Evolutionary conservation across 139 green algal genomes (phyloP), one percentile per base, ranked within the genome.

Genomic region (Coelastrella sp.): DNA sequence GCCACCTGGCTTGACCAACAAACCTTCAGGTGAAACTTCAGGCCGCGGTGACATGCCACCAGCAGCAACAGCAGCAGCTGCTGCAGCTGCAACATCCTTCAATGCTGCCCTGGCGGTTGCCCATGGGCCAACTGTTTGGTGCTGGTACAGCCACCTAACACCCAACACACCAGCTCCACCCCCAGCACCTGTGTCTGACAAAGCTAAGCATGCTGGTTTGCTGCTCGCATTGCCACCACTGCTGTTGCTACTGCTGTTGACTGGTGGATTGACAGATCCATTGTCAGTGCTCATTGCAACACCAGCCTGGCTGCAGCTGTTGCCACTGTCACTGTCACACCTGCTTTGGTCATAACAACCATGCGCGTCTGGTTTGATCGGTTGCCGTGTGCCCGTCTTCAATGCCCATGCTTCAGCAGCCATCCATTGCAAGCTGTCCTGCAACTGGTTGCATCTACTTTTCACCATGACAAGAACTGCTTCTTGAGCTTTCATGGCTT

Each of bases 131-230:
- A 0, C 59, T 8, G n/a, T 14, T 60, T 84, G 85, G 73, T 90
- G 59, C 73, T 27, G n/a, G 57, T 84, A 70, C 85, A 90, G 73
- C 85, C 85, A 90, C n/a, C 85, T 61, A 15, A 27, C 35, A 35
- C 85, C 85, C 10, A 63, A 58, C 17, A 17, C n/a, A 22, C 85
- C 56, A 74, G 14, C 63, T 9, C 85, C 85, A 27, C 85, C 85
- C 11, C 85, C 85, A 83, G 85, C 85, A 75, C 85, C 85, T 58
- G 58, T 14, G 25, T 83, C 85, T 59, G 35, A 59, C 84, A 79
- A 22, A 6, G 49, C 70, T 8, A 79, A n/a, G n/a, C 81, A 22
- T 22, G 75, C 27, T 49, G 25, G 12, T 49, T 57, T 82, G 35
- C 35, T 49, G 35, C 35, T 49, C 35, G 35, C 35, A 56, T 20